A percentile compares a stretch with the other conserved stretches of the same genome.
Evolutionary conservation across 768 basidiomycete species (phyloP).

Genomic region (Chiua virens): DNA sequence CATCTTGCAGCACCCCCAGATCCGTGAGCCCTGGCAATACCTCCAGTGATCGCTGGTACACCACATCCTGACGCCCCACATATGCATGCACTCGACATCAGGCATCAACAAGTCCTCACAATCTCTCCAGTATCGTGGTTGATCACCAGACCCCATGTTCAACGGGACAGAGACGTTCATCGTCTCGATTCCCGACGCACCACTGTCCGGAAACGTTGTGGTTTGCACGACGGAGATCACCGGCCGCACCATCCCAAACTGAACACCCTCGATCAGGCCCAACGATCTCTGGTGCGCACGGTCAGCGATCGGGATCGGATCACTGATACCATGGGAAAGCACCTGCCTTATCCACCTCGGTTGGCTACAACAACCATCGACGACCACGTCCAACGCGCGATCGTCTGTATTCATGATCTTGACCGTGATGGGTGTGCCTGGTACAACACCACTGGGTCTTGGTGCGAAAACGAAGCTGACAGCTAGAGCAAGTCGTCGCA

Average conservation of each 20-base stretch:
- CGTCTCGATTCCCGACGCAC: too few species aligned
- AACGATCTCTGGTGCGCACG: conserved; percentile 55
- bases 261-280: too few species aligned
- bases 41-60: conserved; percentile 53
- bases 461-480: too few species aligned
- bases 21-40: too few species aligned
- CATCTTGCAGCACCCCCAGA: too few species aligned
- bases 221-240: too few species aligned
- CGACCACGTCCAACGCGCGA: conserved; percentile 62
- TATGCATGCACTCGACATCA: conserved; percentile 68
- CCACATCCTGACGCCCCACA: conserved; percentile 48
- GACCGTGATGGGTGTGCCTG: too few species aligned
- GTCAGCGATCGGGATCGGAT: background rate
- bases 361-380: conserved; percentile 80
- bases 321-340: conserved; percentile 17
- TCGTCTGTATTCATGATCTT: too few species aligned
- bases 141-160: conserved; percentile 27
- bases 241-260: too few species aligned
- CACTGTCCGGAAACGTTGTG: too few species aligned
- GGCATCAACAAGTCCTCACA: conserved; percentile 66
- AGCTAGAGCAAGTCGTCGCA: conserved; percentile 65
- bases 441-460: too few species aligned
- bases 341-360: conserved; percentile 74
- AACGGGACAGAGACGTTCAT: conserved; percentile 84
- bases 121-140: conserved; percentile 50